Conservation (phyloP, 352 stramenopile species). For the Aphanomyces invadans region DNA sequence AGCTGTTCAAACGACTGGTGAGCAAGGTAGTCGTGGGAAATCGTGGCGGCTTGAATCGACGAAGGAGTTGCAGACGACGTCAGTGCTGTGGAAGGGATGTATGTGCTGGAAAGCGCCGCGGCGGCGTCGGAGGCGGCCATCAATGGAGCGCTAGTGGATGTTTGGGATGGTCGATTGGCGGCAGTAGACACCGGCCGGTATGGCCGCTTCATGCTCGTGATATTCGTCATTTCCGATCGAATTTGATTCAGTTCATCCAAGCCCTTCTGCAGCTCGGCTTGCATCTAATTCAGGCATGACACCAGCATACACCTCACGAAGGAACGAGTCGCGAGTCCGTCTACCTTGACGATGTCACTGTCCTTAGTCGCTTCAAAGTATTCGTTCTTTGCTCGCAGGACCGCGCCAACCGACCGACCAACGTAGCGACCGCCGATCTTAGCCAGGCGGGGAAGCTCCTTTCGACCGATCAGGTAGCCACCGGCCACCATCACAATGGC, state of each 20-base stretch:
- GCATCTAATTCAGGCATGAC: no score
- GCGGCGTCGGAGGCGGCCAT: conserved; percentile 7
- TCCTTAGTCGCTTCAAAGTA: conserved; percentile 77
- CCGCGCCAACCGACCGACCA: conserved; percentile 53
- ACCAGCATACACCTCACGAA: no score
- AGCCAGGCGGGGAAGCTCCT: conserved; percentile 63
- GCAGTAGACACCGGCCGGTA: conserved; percentile 34
- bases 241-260: conserved; percentile 79
- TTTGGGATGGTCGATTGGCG: conserved; percentile 6
- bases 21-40: conserved; percentile 15
- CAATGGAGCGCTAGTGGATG: background rate
- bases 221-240: conserved; percentile 57
- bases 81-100: conserved; percentile 18
- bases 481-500: conserved; percentile 56
- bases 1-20: conserved; percentile 16
- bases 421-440: conserved; percentile 51
- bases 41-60: conserved; percentile 20
- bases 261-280: conserved; percentile 67
- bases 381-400: conserved; percentile 72
- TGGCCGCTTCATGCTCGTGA: conserved; percentile 54
- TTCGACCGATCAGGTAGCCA: conserved; percentile 56
- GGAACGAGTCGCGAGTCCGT: no score
- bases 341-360: conserved; percentile 69
- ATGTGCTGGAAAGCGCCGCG: background rate
- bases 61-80: conserved; percentile 18